A percentile compares a stretch with the other conserved stretches of the same genome.
Evolutionary conservation across 176 grass and related monocot species (phyloP).

Genomic region (Hsuehochloa calcarea): DNA sequence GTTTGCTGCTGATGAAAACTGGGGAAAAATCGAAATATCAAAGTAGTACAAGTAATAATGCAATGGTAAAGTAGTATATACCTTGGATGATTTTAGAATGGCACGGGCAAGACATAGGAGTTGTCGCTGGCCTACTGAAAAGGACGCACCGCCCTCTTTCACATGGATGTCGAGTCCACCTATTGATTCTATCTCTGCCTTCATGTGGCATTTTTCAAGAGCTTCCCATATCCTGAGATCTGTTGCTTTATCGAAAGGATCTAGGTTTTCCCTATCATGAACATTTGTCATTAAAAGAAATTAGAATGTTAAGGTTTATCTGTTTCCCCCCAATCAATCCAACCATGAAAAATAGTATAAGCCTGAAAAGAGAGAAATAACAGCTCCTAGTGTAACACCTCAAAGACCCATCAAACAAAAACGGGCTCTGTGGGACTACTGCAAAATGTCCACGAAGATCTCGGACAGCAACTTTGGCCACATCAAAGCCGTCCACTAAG

Average conservation of each 20-base stretch:
- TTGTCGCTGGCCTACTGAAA: constrained; percentile 90
- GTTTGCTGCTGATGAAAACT: constrained; percentile 2
- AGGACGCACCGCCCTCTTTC: constrained; percentile 70
- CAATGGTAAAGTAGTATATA: constrained; percentile 26
- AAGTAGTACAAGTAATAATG: neutral
- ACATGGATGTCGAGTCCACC: constrained; percentile 84
- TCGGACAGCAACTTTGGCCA: constrained; percentile 61
- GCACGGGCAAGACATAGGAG: constrained; percentile 86
- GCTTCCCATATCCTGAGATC: constrained; percentile 83
- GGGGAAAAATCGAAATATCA: neutral
- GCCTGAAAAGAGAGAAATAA: constrained; percentile 20
- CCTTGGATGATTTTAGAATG: constrained; percentile 92
- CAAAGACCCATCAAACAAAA: constrained; percentile 88
- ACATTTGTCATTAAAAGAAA: neutral
- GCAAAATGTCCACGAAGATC: constrained; percentile 73
- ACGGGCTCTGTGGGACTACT: constrained; percentile 86
- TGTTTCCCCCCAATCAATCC: neutral
- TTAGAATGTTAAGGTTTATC: neutral
- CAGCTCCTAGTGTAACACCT: constrained; percentile 51
- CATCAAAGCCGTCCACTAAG: constrained; percentile 70
- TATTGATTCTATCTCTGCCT: constrained; percentile 59
- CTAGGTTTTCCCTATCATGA: constrained; percentile 74
- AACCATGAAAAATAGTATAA: neutral
- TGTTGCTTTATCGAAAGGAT: constrained; percentile 58
- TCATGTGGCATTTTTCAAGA: constrained; percentile 97